These are phyloP conservation scores for Physcomitrellopsis africana DNA, from an alignment of 225 moss, liverwort and hornwort species.

Conservation along the genomic window DNA sequence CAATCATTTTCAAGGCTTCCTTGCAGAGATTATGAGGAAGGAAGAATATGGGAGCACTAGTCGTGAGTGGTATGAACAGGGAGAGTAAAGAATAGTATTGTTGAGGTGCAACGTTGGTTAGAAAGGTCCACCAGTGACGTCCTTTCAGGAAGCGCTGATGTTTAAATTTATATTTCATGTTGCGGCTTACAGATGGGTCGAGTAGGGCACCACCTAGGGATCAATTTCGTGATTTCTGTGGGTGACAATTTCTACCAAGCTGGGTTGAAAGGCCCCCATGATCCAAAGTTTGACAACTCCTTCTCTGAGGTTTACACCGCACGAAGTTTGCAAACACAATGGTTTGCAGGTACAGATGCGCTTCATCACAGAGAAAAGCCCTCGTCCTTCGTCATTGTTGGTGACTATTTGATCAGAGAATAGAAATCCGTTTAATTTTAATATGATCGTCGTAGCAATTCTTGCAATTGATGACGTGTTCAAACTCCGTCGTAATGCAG, in stretches of 20 bases:
- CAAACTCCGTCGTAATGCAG: conserved; percentile 34
- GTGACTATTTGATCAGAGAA: not conserved
- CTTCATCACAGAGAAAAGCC: not conserved
- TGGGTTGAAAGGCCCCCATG: conserved; percentile 64
- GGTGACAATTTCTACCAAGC: conserved; percentile 79
- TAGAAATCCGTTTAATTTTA: too few species aligned
- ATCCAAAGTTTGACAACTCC: conserved; percentile 61
- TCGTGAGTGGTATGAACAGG: not conserved
- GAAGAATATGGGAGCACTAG: not conserved
- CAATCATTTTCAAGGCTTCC: not conserved
- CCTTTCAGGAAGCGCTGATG: too few species aligned
- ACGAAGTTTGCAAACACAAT: conserved; percentile 69
- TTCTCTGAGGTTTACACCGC: conserved; percentile 75
- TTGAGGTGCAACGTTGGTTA: not conserved
- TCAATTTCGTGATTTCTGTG: conserved; percentile 67
- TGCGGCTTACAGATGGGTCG: conserved; percentile 66
- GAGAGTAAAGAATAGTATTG: not conserved
- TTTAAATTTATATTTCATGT: too few species aligned
- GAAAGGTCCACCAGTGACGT: too few species aligned
- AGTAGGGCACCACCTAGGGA: conserved; percentile 49
- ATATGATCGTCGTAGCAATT: too few species aligned
- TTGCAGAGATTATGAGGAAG: not conserved
- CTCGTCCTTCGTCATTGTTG: not conserved
- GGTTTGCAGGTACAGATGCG: conserved; percentile 64
- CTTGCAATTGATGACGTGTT: not conserved